Evolutionary conservation across 2,329 filamentous ascomycete genomes (phyloP).

Genomic region (Aspergillaceae sp.): DNA sequence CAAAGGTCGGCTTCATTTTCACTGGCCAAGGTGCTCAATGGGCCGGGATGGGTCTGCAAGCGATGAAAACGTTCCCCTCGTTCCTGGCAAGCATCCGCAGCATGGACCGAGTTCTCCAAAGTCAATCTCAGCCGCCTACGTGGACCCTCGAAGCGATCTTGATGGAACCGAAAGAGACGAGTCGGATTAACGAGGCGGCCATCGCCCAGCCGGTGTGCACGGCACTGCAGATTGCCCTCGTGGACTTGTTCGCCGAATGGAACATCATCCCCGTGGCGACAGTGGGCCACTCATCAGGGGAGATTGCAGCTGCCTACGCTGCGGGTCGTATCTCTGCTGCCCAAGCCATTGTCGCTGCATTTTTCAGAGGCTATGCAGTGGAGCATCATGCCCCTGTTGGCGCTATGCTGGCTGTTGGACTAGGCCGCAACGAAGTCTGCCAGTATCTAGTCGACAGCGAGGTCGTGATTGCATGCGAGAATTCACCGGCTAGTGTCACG

Average conservation of each 20-base stretch:
- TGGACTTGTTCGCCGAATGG: slow-evolving; percentile 11
- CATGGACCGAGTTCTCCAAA: not conserved
- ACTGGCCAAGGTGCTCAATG: slow-evolving; percentile 29
- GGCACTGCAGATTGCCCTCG: slow-evolving; percentile 13
- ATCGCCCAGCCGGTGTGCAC: slow-evolving; percentile 11
- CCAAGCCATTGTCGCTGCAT: slow-evolving; percentile 17
- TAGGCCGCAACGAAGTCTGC: not conserved
- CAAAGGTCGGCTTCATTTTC: slow-evolving; percentile 13
- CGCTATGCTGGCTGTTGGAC: slow-evolving; percentile 4
- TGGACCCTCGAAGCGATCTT: not conserved
- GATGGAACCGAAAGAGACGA: not conserved
- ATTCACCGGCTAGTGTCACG: slow-evolving; percentile 1
- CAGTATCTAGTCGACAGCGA: too few relatives aligned
- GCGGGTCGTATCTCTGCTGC: slow-evolving; percentile 14
- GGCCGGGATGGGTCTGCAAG: slow-evolving; percentile 16
- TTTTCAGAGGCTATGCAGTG: slow-evolving; percentile 7
- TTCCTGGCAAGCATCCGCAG: not conserved
- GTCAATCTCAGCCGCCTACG: not conserved
- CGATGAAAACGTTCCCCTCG: not conserved
- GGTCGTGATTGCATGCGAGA: too few relatives aligned
- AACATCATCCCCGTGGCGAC: slow-evolving; percentile 26
- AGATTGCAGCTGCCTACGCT: slow-evolving; percentile 36
- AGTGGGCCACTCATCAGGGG: slow-evolving; percentile 42
- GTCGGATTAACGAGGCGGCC: slow-evolving; percentile 4
- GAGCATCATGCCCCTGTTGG: slow-evolving; percentile 17